Evolutionary conservation across 495 filamentous ascomycete genomes (phyloP).

Genomic region (Neurospora sp.): DNA sequence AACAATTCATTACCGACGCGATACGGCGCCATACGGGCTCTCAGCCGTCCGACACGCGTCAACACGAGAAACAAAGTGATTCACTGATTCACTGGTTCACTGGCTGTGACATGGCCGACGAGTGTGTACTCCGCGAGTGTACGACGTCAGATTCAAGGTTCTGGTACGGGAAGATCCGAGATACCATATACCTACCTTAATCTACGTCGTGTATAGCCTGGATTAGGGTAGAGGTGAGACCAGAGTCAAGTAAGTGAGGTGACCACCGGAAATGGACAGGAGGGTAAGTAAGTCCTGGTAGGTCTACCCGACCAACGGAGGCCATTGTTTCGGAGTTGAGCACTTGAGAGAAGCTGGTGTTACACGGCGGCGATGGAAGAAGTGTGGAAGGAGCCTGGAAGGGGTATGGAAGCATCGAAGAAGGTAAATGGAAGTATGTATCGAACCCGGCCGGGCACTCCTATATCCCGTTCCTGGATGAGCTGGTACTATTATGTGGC

Average conservation of each 20-base stretch:
- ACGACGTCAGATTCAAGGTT: not conserved
- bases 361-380: not conserved
- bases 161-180: not conserved
- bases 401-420: not conserved
- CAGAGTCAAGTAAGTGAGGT: not conserved
- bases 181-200: not conserved
- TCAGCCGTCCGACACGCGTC: not conserved
- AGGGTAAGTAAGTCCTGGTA: not conserved
- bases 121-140: not conserved
- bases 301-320: not conserved
- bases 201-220: too few relatives aligned
- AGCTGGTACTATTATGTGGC: not conserved
- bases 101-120: not conserved
- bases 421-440: too few relatives aligned
- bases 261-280: too few relatives aligned
- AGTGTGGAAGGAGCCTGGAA: not conserved
- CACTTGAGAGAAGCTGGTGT: not conserved
- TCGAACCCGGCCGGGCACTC: too few relatives aligned
- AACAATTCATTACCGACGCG: not conserved
- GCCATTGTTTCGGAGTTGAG: not conserved
- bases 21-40: not conserved
- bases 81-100: not conserved
- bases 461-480: too few relatives aligned
- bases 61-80: not conserved
- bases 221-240: not conserved